These are phyloP conservation scores for Tetrahymena elliotti DNA, from an alignment of 73 alveolate genomes.

Conservation along the genomic window DNA sequence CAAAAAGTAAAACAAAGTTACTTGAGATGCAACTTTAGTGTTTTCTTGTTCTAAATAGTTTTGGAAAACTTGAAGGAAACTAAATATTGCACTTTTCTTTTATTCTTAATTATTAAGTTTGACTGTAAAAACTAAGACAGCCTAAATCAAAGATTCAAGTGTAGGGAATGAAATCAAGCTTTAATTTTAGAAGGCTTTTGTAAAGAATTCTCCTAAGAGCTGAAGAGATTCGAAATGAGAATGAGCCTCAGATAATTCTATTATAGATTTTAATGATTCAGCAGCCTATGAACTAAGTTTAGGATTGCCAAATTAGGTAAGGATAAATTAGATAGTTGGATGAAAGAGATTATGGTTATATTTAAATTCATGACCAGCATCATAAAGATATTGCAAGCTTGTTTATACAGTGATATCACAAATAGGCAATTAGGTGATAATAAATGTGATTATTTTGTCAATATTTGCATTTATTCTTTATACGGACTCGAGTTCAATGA, in stretches of 20 bases:
- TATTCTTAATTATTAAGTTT: background rate
- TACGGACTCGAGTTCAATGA: background rate
- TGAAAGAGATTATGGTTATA: background rate
- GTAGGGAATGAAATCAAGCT: background rate
- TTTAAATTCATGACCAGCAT: background rate
- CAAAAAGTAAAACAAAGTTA: background rate
- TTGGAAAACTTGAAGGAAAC: background rate
- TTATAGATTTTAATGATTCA: background rate
- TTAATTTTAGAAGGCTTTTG: background rate
- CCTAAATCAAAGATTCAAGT: background rate
- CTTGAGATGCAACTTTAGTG: background rate
- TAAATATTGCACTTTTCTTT: background rate
- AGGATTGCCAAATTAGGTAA: background rate
- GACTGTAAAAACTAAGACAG: background rate
- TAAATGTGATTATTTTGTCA: background rate
- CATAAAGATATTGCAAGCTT: background rate
- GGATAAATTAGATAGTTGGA: background rate
- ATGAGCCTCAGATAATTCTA: background rate
- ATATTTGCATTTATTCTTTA: background rate
- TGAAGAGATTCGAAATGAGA: background rate
- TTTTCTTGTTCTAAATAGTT: background rate
- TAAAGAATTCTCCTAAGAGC: background rate
- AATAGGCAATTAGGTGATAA: background rate
- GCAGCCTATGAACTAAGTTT: background rate
- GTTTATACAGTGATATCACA: background rate